Percentiles rank a stretch among this genome's conserved stretches.
phyloP scores from a whole-genome alignment of 805 yeast species.

The Starmerella apicola region DNA sequence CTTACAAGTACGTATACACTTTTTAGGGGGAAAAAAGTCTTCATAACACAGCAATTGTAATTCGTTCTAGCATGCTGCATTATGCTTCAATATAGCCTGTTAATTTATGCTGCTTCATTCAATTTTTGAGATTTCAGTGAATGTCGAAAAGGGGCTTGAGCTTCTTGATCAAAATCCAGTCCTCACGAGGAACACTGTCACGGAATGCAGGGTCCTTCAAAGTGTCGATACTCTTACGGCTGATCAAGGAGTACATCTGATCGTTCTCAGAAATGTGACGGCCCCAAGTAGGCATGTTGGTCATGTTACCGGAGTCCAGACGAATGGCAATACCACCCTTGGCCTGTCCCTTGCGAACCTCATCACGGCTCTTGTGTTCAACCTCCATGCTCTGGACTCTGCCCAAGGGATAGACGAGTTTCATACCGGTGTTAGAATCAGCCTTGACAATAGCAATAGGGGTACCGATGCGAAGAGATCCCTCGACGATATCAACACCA shows the following conservation, averaged over 20 bases:
- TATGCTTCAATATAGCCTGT: background rate
- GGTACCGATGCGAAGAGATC: slow-evolving; percentile 78
- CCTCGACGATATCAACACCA: slow-evolving; percentile 95
- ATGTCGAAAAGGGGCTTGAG: slow-evolving; percentile 83
- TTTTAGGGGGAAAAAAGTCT: too few species aligned
- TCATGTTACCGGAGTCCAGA: slow-evolving; percentile 72
- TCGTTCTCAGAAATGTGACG: slow-evolving; percentile 96
- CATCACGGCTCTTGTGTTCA: slow-evolving; percentile 71
- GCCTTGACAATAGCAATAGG: slow-evolving; percentile 88
- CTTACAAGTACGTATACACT: too few species aligned
- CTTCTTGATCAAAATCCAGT: slow-evolving; percentile 84
- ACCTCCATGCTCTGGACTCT: slow-evolving; percentile 88
- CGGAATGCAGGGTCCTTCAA: slow-evolving; percentile 97
- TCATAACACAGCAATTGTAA: too few species aligned
- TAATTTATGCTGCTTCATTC: background rate
- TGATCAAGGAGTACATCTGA: slow-evolving; percentile 72
- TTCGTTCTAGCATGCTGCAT: background rate
- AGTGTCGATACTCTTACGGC: slow-evolving; percentile 89
- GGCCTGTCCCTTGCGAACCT: slow-evolving; percentile 87
- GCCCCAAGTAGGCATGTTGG: slow-evolving; percentile 96
- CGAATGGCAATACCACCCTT: slow-evolving; percentile 98
- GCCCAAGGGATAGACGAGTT: slow-evolving; percentile 60
- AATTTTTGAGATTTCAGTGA: slow-evolving; percentile 31
- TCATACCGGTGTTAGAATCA: slow-evolving; percentile 75
- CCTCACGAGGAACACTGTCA: slow-evolving; percentile 84